Evolutionary conservation across 805 yeast genomes (phyloP).

Genomic region (Isabelozyma pseudorhagii): DNA sequence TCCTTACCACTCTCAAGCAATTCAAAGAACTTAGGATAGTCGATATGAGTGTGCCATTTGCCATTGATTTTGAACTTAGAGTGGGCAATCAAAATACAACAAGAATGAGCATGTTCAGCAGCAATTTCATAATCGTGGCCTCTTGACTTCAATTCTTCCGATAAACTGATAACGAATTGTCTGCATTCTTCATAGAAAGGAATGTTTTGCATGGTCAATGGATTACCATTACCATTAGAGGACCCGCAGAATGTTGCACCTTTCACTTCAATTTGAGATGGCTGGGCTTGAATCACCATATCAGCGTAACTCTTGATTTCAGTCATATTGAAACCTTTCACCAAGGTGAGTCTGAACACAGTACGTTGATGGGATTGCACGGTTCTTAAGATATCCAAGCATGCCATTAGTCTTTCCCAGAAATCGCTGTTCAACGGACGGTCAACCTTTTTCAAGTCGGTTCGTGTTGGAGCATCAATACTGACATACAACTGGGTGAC

Average conservation of each 20-base stretch:
- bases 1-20: constrained; percentile 61
- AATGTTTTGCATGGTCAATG: constrained; percentile 91
- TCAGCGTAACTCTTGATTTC: constrained; percentile 83
- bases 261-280: constrained; percentile 87
- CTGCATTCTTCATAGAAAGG: constrained; percentile 92
- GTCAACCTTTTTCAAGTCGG: constrained; percentile 76
- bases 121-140: constrained; percentile 79
- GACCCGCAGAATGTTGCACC: constrained; percentile 97
- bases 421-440: constrained; percentile 86
- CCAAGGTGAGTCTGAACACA: constrained; percentile 84
- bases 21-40: constrained; percentile 73
- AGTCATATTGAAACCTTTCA: constrained; percentile 87
- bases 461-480: constrained; percentile 89
- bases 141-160: constrained; percentile 57
- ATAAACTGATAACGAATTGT: constrained; percentile 63
- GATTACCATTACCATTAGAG: constrained; percentile 77
- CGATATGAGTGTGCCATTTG: constrained; percentile 87
- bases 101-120: constrained; percentile 94
- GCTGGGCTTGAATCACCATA: constrained; percentile 74
- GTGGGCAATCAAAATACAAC: constrained; percentile 84
- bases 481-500: constrained; percentile 92
- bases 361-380: constrained; percentile 81
- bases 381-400: constrained; percentile 75
- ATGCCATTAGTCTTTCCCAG: constrained; percentile 83
- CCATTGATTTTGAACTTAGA: constrained; percentile 64